phyloP scores from a whole-genome alignment of 2,329 filamentous ascomycete species.

The Diaporthe sp. region DNA sequence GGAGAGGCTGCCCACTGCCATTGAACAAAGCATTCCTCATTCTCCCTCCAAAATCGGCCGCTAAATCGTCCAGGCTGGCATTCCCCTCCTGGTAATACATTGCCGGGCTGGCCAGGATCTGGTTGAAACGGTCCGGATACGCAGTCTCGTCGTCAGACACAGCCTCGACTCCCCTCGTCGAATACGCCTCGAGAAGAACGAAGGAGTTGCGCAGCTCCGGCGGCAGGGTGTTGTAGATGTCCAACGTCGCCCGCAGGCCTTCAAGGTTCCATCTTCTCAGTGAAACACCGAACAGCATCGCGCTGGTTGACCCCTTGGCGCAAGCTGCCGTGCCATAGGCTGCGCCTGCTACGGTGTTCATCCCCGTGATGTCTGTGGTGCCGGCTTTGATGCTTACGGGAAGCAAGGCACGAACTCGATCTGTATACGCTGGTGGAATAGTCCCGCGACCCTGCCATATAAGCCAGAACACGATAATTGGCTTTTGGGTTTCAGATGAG shows the following conservation, averaged over 20 bases:
- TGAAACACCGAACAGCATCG: conserved; percentile 12
- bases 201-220: conserved; percentile 28
- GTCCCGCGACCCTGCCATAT: conserved; percentile 29
- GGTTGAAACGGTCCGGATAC: conserved; percentile 33
- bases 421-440: conserved; percentile 9
- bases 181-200: conserved; percentile 28
- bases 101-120: not conserved
- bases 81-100: not conserved
- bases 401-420: not conserved
- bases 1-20: conserved; percentile 18
- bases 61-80: conserved; percentile 7
- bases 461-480: conserved; percentile 31
- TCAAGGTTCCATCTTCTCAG: conserved; percentile 9
- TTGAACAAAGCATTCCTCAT: not conserved
- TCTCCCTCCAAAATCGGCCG: not conserved
- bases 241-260: conserved; percentile 10
- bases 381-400: conserved; percentile 24
- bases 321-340: conserved; percentile 22
- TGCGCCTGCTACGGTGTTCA: conserved; percentile 31
- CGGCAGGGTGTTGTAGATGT: conserved; percentile 18
- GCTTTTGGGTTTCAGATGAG: not conserved
- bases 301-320: conserved; percentile 10
- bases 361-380: conserved; percentile 24
- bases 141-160: conserved; percentile 20
- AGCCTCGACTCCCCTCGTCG: conserved; percentile 7